Percentiles rank a stretch among this genome's conserved stretches.
These are phyloP conservation scores for Podospora bellae-mahoneyi DNA, from an alignment of 495 filamentous ascomycete genomes.

Conservation along the genomic window DNA sequence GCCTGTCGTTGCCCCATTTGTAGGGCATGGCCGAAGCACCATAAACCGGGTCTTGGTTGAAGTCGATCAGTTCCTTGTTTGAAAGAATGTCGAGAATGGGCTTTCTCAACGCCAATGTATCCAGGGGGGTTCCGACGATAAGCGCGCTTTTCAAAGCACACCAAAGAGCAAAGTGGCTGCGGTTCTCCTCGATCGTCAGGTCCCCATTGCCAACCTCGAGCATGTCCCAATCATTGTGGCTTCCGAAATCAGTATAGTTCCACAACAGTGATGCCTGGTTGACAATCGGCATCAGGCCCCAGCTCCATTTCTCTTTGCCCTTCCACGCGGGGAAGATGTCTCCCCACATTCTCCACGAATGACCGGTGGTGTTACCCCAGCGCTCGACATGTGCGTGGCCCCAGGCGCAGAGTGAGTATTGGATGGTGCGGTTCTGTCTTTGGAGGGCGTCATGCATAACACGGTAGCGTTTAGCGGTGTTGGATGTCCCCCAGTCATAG, in stretches of 20 bases:
- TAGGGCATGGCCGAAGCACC: conserved; percentile 57
- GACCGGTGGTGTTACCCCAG: conserved; percentile 51
- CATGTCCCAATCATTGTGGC: conserved; percentile 63
- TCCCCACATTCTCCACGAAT: conserved; percentile 54
- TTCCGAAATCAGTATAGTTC: conserved; percentile 48
- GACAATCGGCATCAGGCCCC: conserved; percentile 33
- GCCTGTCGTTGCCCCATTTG: conserved; percentile 63
- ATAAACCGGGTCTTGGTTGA: conserved; percentile 54
- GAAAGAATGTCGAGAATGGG: conserved; percentile 35
- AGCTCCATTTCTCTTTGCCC: conserved; percentile 47
- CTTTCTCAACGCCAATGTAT: neutral
- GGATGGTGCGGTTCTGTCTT: conserved; percentile 53
- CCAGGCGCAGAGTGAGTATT: conserved; percentile 64
- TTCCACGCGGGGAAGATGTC: conserved; percentile 50
- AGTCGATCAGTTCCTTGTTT: conserved; percentile 55
- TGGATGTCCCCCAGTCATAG: conserved; percentile 57
- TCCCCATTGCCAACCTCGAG: conserved; percentile 64
- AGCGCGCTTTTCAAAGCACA: conserved; percentile 26
- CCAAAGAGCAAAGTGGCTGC: conserved; percentile 42
- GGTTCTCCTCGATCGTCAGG: conserved; percentile 46
- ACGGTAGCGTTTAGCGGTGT: conserved; percentile 51
- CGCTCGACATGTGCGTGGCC: conserved; percentile 50
- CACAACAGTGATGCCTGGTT: conserved; percentile 31
- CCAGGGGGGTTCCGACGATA: conserved; percentile 30
- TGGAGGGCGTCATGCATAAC: conserved; percentile 61